Evolutionary conservation across 148 eudicot genomes (phyloP), one percentile per base, ranked within the genome.

Genomic region (Fagopyrum tataricum): DNA sequence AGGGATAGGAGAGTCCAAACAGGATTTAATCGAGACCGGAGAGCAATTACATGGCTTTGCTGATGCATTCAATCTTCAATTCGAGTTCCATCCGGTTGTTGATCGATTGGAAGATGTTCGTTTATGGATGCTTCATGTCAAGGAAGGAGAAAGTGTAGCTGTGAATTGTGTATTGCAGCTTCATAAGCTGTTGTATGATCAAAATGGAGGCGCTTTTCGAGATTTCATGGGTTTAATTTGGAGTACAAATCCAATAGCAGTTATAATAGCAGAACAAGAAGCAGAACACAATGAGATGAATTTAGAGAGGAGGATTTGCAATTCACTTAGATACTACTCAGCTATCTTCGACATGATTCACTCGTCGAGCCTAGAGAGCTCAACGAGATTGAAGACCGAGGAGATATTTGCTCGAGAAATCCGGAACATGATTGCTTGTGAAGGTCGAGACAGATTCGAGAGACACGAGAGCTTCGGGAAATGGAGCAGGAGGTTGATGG

Each of bases 121-220:
- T 80, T 79, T 90, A 9, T 95, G 98, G 98, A 95, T 95, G 98
- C 96, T 95, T 56, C 98, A 95, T 77, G 92, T 95, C 5, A 95
- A 95, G 83, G 98, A 88, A 74, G 77, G 81, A 5, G 98, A 95
- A 75, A 79, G 80, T 13, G 98, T 95, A 72, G 98, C 88, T 5
- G 84, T 87, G 59, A 95, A 88, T 31, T 95, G 97, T 67, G 49
- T 82, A 17, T 86, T 85, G 17, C 98, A 95, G 67, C 79, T 95
- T 53, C 98, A 95, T 78, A 95, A 91, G 82, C 75, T 84, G 76
- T 84, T 91, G 8, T 88, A 95, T 59, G 98, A 95, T 58, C 44
- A 74, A 47, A 82, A 66, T 10, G 84, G 85, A 17, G 85, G 82
- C n/a, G 83, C 83, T 3, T 73, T 95, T 20, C 79, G 83, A 72